Conservation (phyloP, 805 yeast species). For the Candida sithepensis region DNA sequence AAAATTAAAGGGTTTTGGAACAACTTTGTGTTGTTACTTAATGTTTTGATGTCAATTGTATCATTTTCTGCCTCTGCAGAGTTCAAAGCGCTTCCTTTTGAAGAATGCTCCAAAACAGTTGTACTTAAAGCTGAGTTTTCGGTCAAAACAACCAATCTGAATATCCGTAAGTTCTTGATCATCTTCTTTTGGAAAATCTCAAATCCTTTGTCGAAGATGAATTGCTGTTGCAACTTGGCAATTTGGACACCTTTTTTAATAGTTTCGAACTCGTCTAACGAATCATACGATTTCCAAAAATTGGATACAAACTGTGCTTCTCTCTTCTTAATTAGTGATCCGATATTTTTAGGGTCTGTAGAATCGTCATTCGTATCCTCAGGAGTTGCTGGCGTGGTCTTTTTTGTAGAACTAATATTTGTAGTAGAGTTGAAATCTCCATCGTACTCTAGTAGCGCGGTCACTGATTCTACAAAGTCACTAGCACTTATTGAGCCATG, state of each 20-base stretch:
- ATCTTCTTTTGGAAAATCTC: slow-evolving; percentile 81
- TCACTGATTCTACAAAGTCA: slow-evolving; percentile 85
- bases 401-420: slow-evolving; percentile 13
- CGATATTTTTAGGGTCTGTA: slow-evolving; percentile 21
- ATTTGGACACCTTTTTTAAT: slow-evolving; percentile 69
- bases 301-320: slow-evolving; percentile 34
- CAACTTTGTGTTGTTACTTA: slow-evolving; percentile 63
- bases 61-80: slow-evolving; percentile 22
- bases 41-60: slow-evolving; percentile 29
- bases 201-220: slow-evolving; percentile 82
- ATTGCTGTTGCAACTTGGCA: slow-evolving; percentile 81
- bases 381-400: slow-evolving; percentile 16
- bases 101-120: slow-evolving; percentile 8
- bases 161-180: slow-evolving; percentile 74
- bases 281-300: slow-evolving; percentile 60
- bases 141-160: slow-evolving; percentile 80
- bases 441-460: slow-evolving; percentile 78
- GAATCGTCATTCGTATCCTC: slow-evolving; percentile 24
- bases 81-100: neutral
- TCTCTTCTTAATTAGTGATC: slow-evolving; percentile 23
- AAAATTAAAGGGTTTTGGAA: slow-evolving; percentile 86
- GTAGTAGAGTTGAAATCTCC: slow-evolving; percentile 23
- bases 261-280: slow-evolving; percentile 46
- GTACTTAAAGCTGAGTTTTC: slow-evolving; percentile 46
- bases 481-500: slow-evolving; percentile 86